Percentiles rank a stretch among this genome's conserved stretches.
Conservation (phyloP, 2,329 filamentous ascomycete genomes). For the Epichloe uncinata region DNA sequence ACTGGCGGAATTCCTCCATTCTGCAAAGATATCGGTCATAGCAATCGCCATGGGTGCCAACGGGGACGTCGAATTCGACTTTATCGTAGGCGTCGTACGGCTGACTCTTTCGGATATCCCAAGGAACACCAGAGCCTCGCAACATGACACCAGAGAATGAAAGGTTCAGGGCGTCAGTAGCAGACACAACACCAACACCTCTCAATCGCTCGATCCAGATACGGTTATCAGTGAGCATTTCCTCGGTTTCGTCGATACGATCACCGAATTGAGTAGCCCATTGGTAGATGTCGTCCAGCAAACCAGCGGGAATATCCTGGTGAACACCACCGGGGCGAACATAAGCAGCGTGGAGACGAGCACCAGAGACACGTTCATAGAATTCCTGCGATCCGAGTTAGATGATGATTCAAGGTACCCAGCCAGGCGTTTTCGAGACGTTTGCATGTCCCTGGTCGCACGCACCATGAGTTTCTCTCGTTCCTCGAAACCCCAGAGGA, state of each 20-base stretch:
- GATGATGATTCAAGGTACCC: neutral
- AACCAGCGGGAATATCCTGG: slow-evolving; percentile 84
- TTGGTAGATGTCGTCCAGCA: slow-evolving; percentile 98
- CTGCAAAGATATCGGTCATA: slow-evolving; percentile 98
- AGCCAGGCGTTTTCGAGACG: neutral
- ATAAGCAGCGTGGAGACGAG: slow-evolving; percentile 93
- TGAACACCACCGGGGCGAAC: slow-evolving; percentile 92
- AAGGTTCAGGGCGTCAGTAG: slow-evolving; percentile 90
- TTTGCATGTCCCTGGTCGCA: neutral
- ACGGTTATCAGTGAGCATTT: slow-evolving; percentile 96
- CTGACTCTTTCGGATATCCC: slow-evolving; percentile 91
- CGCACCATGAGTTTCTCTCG: slow-evolving; percentile 98
- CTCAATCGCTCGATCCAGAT: slow-evolving; percentile 95
- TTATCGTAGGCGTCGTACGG: slow-evolving; percentile 97
- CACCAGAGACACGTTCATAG: slow-evolving; percentile 97
- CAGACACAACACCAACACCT: slow-evolving; percentile 81
- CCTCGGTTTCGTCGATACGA: slow-evolving; percentile 96
- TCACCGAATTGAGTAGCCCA: slow-evolving; percentile 99
- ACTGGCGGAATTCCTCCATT: slow-evolving; percentile 99
- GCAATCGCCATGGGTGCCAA: slow-evolving; percentile 94
- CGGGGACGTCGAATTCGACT: slow-evolving; percentile 96
- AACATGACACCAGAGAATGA: slow-evolving; percentile 97
- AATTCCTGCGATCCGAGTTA: slow-evolving; percentile 60
- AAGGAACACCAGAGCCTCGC: slow-evolving; percentile 87
- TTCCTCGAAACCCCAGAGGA: slow-evolving; percentile 99